Evolutionary conservation across 169 alveolate species (phyloP).

Genomic region (Cryptosporidium parvum): DNA sequence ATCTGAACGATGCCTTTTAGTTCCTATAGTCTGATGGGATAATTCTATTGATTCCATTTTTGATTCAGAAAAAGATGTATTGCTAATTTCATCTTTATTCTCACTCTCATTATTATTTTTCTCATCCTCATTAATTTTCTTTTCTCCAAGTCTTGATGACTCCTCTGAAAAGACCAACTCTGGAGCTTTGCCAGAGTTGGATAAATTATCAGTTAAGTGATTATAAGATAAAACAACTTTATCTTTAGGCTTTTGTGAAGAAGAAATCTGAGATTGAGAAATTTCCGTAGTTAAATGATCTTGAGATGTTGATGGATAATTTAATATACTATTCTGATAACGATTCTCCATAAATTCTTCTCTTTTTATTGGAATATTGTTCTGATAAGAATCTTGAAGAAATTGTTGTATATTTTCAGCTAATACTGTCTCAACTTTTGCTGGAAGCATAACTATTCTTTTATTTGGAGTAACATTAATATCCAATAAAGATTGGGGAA

Average conservation of each 20-base stretch:
- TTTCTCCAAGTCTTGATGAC: neutral
- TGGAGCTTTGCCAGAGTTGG: too few relatives aligned
- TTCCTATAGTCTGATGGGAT: too few relatives aligned
- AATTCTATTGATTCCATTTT: too few relatives aligned
- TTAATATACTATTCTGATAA: neutral
- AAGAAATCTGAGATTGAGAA: neutral
- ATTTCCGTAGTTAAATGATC: neutral
- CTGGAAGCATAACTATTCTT: conserved; percentile 54
- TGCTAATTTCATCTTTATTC: too few relatives aligned
- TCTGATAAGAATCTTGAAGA: conserved; percentile 26
- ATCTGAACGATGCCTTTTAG: too few relatives aligned
- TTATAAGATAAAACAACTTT: too few relatives aligned
- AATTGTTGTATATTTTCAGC: conserved; percentile 38
- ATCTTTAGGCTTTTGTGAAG: too few relatives aligned
- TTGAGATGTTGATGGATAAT: neutral
- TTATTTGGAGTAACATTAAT: conserved; percentile 68
- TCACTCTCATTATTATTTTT: neutral
- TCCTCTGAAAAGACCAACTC: neutral
- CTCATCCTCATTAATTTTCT: neutral
- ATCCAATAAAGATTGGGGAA: conserved; percentile 51
- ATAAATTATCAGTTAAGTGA: too few relatives aligned
- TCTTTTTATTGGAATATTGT: conserved; percentile 36
- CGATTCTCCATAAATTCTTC: neutral
- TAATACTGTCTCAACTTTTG: conserved; percentile 20
- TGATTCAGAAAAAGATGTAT: too few relatives aligned